phyloP scores from a whole-genome alignment of 306 rosid species.

The Cicer judaicum region DNA sequence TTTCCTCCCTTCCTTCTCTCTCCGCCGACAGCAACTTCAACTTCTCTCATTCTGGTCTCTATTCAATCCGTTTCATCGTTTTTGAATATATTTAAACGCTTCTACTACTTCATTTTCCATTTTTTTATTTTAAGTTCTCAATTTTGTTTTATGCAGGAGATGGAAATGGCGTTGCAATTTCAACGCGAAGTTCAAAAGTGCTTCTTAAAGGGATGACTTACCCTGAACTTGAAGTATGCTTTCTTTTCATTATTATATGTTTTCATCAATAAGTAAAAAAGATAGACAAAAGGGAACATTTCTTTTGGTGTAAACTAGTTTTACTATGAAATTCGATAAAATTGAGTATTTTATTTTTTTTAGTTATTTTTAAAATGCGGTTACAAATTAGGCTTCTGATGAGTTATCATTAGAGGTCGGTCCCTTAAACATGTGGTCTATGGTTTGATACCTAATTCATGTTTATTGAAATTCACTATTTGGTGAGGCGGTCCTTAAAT shows the following conservation, averaged over 20 bases:
- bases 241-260: background rate
- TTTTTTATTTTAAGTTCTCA: background rate
- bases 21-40: background rate
- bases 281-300: no score
- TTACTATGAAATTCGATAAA: no score
- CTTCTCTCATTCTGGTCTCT: slow-evolving; percentile 52
- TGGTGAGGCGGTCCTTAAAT: background rate
- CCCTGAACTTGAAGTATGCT: slow-evolving; percentile 70
- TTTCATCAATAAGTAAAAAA: no score
- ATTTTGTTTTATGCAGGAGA: slow-evolving; percentile 41
- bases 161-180: slow-evolving; percentile 28
- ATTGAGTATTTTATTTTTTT: no score
- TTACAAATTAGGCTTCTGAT: no score
- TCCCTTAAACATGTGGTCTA: background rate
- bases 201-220: slow-evolving; percentile 85
- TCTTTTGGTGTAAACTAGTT: no score
- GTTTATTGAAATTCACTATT: background rate
- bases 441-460: background rate
- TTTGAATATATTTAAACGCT: background rate
- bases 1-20: slow-evolving; percentile 19
- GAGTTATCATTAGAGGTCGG: background rate
- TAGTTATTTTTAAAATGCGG: no score
- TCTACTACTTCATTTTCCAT: background rate
- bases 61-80: background rate
- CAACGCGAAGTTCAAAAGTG: slow-evolving; percentile 50